Base-by-base conservation (phyloP, 306 rosid species). In the Prunus mongolica region DNA sequence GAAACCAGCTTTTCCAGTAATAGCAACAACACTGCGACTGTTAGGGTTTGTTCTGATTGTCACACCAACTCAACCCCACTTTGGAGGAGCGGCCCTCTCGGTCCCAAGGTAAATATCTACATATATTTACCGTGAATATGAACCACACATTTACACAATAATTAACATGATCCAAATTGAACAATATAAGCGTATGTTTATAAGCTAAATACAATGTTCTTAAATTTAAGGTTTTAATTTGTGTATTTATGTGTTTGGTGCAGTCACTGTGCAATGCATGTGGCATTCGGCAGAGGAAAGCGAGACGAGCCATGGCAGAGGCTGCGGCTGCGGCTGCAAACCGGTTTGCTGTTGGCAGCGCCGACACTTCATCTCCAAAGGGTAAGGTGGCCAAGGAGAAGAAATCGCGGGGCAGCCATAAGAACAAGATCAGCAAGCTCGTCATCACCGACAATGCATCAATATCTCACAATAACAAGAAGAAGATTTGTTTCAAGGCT, bases 211-310 rank as follows among this genome's bases (percentile, higher is more conserved):
- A 58, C 25, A 12, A 58, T 58, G 64, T 25, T 58, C 32, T 10
- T 58, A 14, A 58, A 24, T 11, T 11, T 20, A 12, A 14, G 24
- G 8, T 10, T 3, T 55, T 55, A 2, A 11, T 68, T 13, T 68
- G 19, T 69, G 34, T 27, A 27, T 25, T 14, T 28, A 19, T 25
- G 34, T 64, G 45, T 75, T 67, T 67, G 67, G 49, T 83, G 86
- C 89, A 94, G 98, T 86, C 98, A 9, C 91, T 94, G n/a, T 91
- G 98, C 88, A 94, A 94, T 86, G 98, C 97, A 1, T 94, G 98
- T 72, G 98, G 98, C 4, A 94, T 91, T 22, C 81, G 97, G 68
- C 96, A 88, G 34, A 85, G 98, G 84, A 94, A 94, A 78, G 96
- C 91, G 22, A 90, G 94, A 76, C 79, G 88, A 76, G 94, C 98